Percentiles rank a stretch among this genome's conserved stretches.
These are phyloP conservation scores for Glarea lozoyensis DNA, from an alignment of 495 filamentous ascomycete species.

Conservation along the genomic window DNA sequence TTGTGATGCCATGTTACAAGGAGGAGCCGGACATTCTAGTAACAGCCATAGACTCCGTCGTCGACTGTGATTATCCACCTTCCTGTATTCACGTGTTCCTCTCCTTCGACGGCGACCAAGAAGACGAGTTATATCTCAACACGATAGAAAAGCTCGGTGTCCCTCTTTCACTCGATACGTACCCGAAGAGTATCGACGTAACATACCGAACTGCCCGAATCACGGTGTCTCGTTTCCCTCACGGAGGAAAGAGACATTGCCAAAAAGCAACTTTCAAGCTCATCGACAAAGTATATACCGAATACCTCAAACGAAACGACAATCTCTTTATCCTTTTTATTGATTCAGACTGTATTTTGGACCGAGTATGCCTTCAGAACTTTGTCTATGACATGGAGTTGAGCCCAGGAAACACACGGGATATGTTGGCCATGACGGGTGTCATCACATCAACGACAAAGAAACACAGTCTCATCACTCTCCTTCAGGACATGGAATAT, in stretches of 20 bases:
- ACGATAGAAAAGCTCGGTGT: slow-evolving; percentile 86
- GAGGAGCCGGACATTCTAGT: slow-evolving; percentile 81
- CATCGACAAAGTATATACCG: slow-evolving; percentile 85
- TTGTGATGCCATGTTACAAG: slow-evolving; percentile 97
- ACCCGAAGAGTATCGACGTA: slow-evolving; percentile 88
- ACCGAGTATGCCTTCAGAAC: slow-evolving; percentile 88
- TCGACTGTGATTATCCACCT: slow-evolving; percentile 89
- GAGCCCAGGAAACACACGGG: slow-evolving; percentile 83
- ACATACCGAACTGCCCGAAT: slow-evolving; percentile 73
- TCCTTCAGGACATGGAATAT: slow-evolving; percentile 97
- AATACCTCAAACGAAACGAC: slow-evolving; percentile 83
- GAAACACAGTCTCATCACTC: slow-evolving; percentile 80
- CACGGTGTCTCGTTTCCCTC: slow-evolving; percentile 86
- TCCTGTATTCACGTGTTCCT: slow-evolving; percentile 94
- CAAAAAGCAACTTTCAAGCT: slow-evolving; percentile 93
- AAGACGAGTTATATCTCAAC: slow-evolving; percentile 82
- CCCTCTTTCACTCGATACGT: slow-evolving; percentile 63
- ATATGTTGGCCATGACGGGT: slow-evolving; percentile 97
- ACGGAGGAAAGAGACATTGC: slow-evolving; percentile 89
- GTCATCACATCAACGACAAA: slow-evolving; percentile 92
- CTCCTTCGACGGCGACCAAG: slow-evolving; percentile 85
- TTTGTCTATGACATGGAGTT: slow-evolving; percentile 99
- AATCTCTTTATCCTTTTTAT: slow-evolving; percentile 96
- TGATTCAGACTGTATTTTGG: slow-evolving; percentile 95
- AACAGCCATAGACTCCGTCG: slow-evolving; percentile 84